Conservation (phyloP, 148 eudicot genomes). For the Fallopia convolvulus region DNA sequence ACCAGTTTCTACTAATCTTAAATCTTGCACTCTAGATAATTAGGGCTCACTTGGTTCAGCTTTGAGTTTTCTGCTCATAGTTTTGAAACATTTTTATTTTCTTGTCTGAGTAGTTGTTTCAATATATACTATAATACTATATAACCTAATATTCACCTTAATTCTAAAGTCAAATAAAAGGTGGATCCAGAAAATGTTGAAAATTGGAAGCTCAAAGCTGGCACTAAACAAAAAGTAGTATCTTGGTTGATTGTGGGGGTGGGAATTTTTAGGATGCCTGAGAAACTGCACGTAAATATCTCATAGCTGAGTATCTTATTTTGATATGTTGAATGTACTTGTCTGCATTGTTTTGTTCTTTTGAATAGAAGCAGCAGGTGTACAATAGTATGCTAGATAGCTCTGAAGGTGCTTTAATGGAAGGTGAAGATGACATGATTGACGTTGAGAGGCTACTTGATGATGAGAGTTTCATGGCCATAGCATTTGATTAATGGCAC, state of each 20-base stretch:
- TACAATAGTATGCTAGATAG: conserved; percentile 15
- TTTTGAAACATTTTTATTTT: too few relatives aligned
- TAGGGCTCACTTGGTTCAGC: too few relatives aligned
- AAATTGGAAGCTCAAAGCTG: too few relatives aligned
- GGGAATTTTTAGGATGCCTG: background rate
- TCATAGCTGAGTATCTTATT: background rate
- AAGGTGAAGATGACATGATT: conserved; percentile 35
- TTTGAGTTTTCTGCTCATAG: too few relatives aligned
- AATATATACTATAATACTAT: too few relatives aligned
- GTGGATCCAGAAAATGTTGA: too few relatives aligned
- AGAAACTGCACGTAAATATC: background rate
- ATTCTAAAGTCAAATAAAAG: too few relatives aligned
- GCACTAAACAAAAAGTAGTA: too few relatives aligned
- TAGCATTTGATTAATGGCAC: conserved; percentile 32
- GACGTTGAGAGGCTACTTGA: conserved; percentile 35
- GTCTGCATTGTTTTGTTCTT: background rate
- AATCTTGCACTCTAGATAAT: background rate
- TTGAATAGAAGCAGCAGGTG: conserved; percentile 12
- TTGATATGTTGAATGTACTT: background rate
- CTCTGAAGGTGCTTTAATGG: conserved; percentile 20
- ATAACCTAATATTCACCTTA: too few relatives aligned
- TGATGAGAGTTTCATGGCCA: conserved; percentile 41
- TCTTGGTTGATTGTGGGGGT: background rate
- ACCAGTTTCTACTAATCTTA: background rate
- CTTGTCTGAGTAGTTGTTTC: too few relatives aligned